Percentiles rank a stretch among this genome's conserved stretches.
These are phyloP conservation scores for Alisma plantagoaquatica DNA, from an alignment of 106 monocot species.

Conservation along the genomic window DNA sequence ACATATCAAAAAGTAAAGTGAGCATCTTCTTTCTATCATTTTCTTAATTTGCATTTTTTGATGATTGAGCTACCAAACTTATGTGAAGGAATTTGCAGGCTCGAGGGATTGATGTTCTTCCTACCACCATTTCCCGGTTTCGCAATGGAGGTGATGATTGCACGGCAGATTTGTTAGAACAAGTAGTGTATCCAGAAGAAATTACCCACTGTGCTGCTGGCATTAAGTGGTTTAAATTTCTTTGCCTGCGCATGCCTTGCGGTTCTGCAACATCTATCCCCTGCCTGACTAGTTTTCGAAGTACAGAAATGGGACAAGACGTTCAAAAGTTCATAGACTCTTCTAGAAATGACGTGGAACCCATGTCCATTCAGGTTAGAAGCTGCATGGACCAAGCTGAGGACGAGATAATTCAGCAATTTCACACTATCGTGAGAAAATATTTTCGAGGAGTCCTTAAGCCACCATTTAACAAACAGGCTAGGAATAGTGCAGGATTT, in stretches of 20 bases:
- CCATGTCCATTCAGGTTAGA: not conserved
- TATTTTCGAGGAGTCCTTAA: slow-evolving; percentile 72
- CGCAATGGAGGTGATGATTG: slow-evolving; percentile 62
- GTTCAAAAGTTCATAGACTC: too few relatives aligned
- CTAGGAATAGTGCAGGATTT: slow-evolving; percentile 74
- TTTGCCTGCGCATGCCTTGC: slow-evolving; percentile 25
- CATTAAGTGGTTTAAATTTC: slow-evolving; percentile 78
- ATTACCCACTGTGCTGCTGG: slow-evolving; percentile 86
- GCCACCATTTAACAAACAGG: slow-evolving; percentile 72
- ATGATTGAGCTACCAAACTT: too few relatives aligned
- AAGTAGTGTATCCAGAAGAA: slow-evolving; percentile 74
- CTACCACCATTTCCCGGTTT: slow-evolving; percentile 67
- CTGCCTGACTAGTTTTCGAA: not conserved
- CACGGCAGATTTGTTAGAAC: slow-evolving; percentile 62
- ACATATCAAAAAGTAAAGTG: too few relatives aligned
- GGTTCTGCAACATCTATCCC: not conserved
- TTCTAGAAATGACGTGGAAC: not conserved
- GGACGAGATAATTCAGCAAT: slow-evolving; percentile 32
- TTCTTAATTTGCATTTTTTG: too few relatives aligned
- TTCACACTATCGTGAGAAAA: slow-evolving; percentile 58
- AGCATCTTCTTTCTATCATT: too few relatives aligned
- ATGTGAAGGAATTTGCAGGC: slow-evolving; percentile 50
- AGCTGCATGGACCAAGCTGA: not conserved
- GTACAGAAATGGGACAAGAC: not conserved
- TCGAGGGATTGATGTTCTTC: slow-evolving; percentile 80